These are phyloP conservation scores for Diaporthe vexans DNA, from an alignment of 2,329 filamentous ascomycete species.

Conservation along the genomic window DNA sequence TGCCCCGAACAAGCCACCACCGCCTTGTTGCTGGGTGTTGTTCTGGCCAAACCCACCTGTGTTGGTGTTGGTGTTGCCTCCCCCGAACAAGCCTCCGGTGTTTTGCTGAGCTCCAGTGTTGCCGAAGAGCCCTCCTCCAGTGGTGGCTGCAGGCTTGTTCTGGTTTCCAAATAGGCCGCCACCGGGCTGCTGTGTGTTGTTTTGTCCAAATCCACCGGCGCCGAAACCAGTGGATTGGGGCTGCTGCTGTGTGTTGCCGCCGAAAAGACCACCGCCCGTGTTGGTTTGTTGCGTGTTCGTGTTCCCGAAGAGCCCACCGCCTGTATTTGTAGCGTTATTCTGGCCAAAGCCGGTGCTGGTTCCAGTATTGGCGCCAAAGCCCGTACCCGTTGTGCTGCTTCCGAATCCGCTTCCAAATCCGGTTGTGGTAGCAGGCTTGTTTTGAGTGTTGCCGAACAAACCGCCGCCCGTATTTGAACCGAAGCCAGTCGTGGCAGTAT, in stretches of 20 bases:
- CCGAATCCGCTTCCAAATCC: constrained; percentile 44
- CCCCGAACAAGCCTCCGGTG: constrained; percentile 53
- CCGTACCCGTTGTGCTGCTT: constrained; percentile 42
- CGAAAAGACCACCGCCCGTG: constrained; percentile 48
- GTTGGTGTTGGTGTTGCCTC: constrained; percentile 49
- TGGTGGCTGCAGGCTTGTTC: constrained; percentile 35
- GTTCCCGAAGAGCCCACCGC: constrained; percentile 49
- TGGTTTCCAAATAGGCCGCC: constrained; percentile 42
- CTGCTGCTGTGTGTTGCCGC: constrained; percentile 51
- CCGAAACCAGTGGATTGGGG: constrained; percentile 57
- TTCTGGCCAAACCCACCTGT: constrained; percentile 46
- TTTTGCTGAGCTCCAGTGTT: constrained; percentile 46
- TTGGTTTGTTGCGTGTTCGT: constrained; percentile 53
- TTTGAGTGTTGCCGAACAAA: constrained; percentile 48
- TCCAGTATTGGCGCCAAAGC: constrained; percentile 51
- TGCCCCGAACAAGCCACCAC: constrained; percentile 57
- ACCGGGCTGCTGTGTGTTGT: constrained; percentile 53
- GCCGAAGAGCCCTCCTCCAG: constrained; percentile 50
- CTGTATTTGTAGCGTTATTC: constrained; percentile 53
- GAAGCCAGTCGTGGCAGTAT: constrained; percentile 42
- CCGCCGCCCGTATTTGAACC: constrained; percentile 48
- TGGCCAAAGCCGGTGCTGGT: constrained; percentile 50
- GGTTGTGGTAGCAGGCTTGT: constrained; percentile 43
- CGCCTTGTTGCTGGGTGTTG: constrained; percentile 44
- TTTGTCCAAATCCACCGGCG: constrained; percentile 55